Evolutionary conservation across 306 rosid genomes (phyloP), one percentile per base, ranked within the genome.

Genomic region (Trichosanthes cucumerina): DNA sequence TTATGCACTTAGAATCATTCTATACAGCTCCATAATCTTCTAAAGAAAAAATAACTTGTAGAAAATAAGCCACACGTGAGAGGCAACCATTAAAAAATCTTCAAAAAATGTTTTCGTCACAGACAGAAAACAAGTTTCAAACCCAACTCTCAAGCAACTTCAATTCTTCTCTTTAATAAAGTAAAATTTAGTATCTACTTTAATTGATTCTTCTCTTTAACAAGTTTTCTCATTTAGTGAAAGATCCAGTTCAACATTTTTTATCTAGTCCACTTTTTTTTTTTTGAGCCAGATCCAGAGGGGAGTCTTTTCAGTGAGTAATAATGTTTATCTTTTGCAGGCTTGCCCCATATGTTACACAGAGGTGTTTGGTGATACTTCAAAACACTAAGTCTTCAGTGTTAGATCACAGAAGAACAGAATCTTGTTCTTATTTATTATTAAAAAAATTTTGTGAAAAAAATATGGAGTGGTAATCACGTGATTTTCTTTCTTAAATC

Each of bases 321-420:
- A 68, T 68, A 21, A 11, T 39, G 31, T 24, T 1, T 2, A 41
- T 21, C 9, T 53, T 62, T 68, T 81, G 66, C 90, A 94, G 98
- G 98, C 98, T 64, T 94, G 98, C 83, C 98, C 98, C 70, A 87
- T 94, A 59, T 94, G 98, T 82, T 92, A 89, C 89, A 90, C 86
- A 5, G 96, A 94, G 86, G 98, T 94, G 65, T 92, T 88, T 66
- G 90, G 89, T 24, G 92, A 89, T 62, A 83, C 76, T 39, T 84
- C 91, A 7, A 50, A 84, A 83, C 85, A 74, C 64, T 85, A 86
- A 72, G 47, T 24, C 44, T 46, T 73, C 23, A 23, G 14, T 28
- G 50, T n/a, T 47, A 49, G 77, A 47, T 49, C 6, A 16, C 44
- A 73, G 77, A 72, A 28, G 59, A 73, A 46, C 59, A 73, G 23